Conservation (phyloP, 2,329 filamentous ascomycete species). For the Cryoendolithus antarcticus region DNA sequence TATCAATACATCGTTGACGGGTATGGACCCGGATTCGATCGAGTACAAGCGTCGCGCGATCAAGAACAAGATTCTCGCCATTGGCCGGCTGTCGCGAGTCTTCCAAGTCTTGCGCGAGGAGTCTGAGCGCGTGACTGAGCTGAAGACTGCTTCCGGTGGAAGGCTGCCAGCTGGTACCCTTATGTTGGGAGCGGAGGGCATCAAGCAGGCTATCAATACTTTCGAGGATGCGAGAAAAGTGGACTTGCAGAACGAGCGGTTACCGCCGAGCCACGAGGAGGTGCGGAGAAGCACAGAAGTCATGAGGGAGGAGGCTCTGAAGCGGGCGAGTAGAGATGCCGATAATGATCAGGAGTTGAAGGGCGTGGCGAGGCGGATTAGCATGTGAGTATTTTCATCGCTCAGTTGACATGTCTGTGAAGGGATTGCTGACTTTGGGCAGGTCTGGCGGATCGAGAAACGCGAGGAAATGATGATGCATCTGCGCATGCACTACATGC, state of each 20-base stretch:
- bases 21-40: constrained; percentile 66
- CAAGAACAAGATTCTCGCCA: constrained; percentile 99
- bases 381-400: constrained; percentile 59
- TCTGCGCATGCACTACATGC: too few relatives aligned
- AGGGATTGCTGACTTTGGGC: too few relatives aligned
- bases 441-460: too few relatives aligned
- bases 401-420: too few relatives aligned
- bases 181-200: constrained; percentile 95
- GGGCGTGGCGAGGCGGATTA: constrained; percentile 77
- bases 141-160: constrained; percentile 92
- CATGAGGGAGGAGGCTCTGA: constrained; percentile 68
- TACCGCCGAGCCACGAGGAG: constrained; percentile 88
- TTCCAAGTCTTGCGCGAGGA: constrained; percentile 98
- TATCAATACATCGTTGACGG: constrained; percentile 20
- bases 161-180: constrained; percentile 87
- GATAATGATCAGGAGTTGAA: constrained; percentile 85
- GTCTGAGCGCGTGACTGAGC: constrained; percentile 88
- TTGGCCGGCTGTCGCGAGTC: constrained; percentile 88
- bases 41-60: constrained; percentile 93
- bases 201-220: constrained; percentile 93
- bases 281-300: constrained; percentile 72
- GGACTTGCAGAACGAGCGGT: constrained; percentile 87
- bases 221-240: constrained; percentile 97
- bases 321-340: constrained; percentile 75
- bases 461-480: too few relatives aligned